Evolutionary conservation across 2,329 filamentous ascomycete genomes (phyloP).

Genomic region (Ceratocystis diversiconidia): DNA sequence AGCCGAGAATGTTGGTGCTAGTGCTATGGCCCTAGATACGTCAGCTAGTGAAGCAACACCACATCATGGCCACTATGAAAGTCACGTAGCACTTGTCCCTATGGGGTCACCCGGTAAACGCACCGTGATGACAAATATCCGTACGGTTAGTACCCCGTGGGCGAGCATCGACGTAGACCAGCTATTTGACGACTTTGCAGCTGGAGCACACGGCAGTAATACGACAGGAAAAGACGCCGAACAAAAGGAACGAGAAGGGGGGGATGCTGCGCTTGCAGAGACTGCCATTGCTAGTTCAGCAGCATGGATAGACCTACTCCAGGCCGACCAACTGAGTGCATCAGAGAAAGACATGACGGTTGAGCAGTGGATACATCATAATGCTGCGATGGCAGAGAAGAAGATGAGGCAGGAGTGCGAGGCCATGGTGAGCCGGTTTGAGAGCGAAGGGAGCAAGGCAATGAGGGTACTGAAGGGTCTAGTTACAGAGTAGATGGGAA

Average conservation of each 20-base stretch:
- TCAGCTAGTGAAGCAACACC: neutral
- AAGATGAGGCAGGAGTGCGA: conserved; percentile 71
- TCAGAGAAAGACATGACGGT: conserved; percentile 83
- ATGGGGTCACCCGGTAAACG: conserved; percentile 11
- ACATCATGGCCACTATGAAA: neutral
- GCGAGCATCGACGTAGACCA: conserved; percentile 60
- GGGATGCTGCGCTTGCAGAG: conserved; percentile 24
- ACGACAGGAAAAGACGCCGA: neutral
- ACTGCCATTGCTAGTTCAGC: conserved; percentile 36
- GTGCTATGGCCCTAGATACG: neutral
- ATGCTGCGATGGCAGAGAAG: conserved; percentile 67
- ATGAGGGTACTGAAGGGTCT: conserved; percentile 65
- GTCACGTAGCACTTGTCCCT: too few species aligned
- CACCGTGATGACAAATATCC: conserved; percentile 27
- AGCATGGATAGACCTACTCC: conserved; percentile 34
- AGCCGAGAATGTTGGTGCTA: neutral
- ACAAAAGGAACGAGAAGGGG: neutral
- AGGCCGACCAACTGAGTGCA: conserved; percentile 49
- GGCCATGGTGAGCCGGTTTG: conserved; percentile 65
- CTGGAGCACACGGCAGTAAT: neutral
- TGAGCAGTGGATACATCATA: conserved; percentile 79
- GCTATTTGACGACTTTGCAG: conserved; percentile 39
- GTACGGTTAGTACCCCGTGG: conserved; percentile 49
- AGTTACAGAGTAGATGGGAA: conserved; percentile 33
- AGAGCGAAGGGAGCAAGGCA: conserved; percentile 65